A percentile compares a stretch with the other conserved stretches of the same genome.
phyloP scores from a whole-genome alignment of 345 rosid genomes.

The Conringia planisiliqua region DNA sequence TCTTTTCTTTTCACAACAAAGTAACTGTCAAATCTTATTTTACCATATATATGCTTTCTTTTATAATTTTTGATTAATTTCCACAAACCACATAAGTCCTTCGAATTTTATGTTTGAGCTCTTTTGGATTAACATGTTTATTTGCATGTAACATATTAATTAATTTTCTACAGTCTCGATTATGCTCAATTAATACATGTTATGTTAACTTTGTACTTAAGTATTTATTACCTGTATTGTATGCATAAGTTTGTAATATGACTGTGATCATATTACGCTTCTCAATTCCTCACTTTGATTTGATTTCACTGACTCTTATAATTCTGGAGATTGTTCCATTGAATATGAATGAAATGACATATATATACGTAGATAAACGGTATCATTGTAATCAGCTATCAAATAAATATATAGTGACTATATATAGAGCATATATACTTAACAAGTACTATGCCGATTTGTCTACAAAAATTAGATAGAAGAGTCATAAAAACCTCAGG shows the following conservation, averaged over 20 bases:
- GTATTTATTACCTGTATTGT: neutral
- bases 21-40: neutral
- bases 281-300: neutral
- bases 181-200: neutral
- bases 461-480: neutral
- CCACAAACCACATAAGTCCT: neutral
- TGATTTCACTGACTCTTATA: neutral
- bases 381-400: neutral
- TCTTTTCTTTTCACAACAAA: constrained; percentile 35
- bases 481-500: neutral
- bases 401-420: neutral
- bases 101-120: neutral
- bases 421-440: neutral
- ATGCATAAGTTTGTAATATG: neutral
- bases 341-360: neutral
- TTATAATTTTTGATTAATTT: neutral
- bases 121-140: neutral
- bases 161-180: neutral
- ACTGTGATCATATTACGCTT: neutral
- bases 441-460: neutral
- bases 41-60: neutral
- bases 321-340: neutral
- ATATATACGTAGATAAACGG: neutral
- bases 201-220: too few relatives aligned
- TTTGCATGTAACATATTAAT: neutral